Evolutionary conservation across 169 alveolate species (phyloP).

Genomic region (Plasmodium inui): DNA sequence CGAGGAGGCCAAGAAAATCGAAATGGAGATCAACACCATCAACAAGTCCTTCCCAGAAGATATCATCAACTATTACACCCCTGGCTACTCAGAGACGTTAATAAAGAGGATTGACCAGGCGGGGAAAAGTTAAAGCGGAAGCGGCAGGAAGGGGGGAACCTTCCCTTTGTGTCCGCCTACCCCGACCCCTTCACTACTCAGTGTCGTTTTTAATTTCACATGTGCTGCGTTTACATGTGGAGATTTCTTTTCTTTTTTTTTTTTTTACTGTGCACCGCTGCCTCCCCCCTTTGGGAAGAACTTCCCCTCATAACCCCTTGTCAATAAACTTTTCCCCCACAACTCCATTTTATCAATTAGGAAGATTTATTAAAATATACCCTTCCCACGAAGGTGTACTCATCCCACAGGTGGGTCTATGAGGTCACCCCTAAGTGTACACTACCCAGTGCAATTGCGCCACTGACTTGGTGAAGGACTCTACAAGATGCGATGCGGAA

Average conservation of each 20-base stretch:
- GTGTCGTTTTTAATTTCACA: background rate
- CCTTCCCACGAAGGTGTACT: background rate
- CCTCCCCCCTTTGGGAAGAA: background rate
- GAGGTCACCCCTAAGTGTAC: background rate
- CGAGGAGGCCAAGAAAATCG: slow-evolving; percentile 52
- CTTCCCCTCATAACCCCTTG: background rate
- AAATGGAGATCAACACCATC: slow-evolving; percentile 43
- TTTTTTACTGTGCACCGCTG: background rate
- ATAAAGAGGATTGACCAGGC: slow-evolving; percentile 65
- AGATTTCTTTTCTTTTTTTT: background rate
- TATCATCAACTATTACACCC: slow-evolving; percentile 60
- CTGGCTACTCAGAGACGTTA: slow-evolving; percentile 75
- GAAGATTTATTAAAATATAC: background rate
- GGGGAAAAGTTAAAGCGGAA: background rate
- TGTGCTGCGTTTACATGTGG: background rate
- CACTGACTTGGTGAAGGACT: background rate
- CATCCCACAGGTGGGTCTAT: background rate
- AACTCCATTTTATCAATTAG: background rate
- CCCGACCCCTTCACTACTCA: background rate
- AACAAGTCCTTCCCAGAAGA: slow-evolving; percentile 66
- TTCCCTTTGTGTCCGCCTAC: background rate
- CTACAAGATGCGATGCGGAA: background rate
- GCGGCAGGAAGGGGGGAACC: background rate
- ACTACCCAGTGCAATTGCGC: background rate
- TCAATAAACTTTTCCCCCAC: background rate